Base-by-base conservation (phyloP, 192 early-diverging fungal genomes). In the Linnemannia elongata region DNA sequence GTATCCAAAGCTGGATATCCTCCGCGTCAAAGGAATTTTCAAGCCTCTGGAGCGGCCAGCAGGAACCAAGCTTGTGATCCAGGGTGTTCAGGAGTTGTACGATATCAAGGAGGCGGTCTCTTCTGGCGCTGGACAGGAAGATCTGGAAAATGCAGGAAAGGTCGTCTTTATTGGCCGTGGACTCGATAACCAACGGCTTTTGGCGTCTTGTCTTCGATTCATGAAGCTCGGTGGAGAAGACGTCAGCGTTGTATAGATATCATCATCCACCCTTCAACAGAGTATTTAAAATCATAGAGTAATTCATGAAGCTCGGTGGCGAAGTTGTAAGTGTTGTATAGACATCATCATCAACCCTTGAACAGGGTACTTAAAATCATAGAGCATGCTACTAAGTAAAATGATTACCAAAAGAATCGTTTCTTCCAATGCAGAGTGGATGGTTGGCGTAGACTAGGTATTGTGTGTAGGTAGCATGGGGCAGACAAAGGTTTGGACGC, bases 11-110 rank as follows among this genome's bases (percentile, higher is more conserved):
- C 54, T 93, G 78, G 90, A 90, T 72, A 88, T 94, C 30, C 78
- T 94, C n/a, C 87, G 93, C 1, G 89, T 94, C 49, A 94, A 94
- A 69, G 93, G 92, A 22, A 88, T 93, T 55, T 42, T 94, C 5
- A 69, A 81, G 24, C 89, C 89, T 6, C 18, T 72, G 27, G 88
- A 87, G 69, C 90, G 79, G 75, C 71, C 76, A 45, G 18, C 35
- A 49, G 72, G 57, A 20, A 86, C 91, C 2, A 89, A 81, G 5
- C 84, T 93, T 38, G 89, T 94, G 0, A 90, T 94, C 54, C 93
- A 94, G 69, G 93, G 93, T 73, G 93, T 94, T 42, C 91, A 93
- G 75, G 93, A 94, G 52, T 86, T 94, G 77, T 94, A 93, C 52
- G 93, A 94, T 80, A 72, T 90, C 44, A 87, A 90, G 54, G 80